Conservation (phyloP, 2,329 filamentous ascomycete genomes). For the Colletotrichum eleusines region DNA sequence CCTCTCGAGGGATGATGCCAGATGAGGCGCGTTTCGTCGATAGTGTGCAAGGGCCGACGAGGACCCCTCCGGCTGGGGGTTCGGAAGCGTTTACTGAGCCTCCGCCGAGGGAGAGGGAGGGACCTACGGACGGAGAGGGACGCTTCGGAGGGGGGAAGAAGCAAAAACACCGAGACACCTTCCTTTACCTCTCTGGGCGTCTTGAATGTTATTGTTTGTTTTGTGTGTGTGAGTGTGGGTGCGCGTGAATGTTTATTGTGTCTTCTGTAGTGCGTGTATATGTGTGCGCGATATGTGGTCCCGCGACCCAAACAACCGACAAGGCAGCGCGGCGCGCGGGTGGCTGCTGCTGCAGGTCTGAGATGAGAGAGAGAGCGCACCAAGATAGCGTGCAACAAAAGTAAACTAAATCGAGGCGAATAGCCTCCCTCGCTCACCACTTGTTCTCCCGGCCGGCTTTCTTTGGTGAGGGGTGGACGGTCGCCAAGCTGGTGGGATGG, state of each 20-base stretch:
- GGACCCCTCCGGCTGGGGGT: neutral
- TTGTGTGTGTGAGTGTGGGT: neutral
- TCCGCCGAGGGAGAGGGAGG: neutral
- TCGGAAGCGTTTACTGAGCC: too few species aligned
- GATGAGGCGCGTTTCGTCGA: constrained; percentile 32
- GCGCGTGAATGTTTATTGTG: neutral
- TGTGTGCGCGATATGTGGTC: too few species aligned
- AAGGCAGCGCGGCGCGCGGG: constrained; percentile 7
- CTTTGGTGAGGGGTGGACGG: neutral
- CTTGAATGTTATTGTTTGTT: constrained; percentile 3
- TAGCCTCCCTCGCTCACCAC: neutral
- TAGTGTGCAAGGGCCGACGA: constrained; percentile 27
- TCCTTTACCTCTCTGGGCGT: neutral
- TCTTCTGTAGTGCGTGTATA: neutral
- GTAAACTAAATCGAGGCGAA: neutral
- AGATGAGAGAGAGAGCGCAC: neutral
- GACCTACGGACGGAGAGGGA: too few species aligned
- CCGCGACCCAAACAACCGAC: too few species aligned
- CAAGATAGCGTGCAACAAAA: constrained; percentile 15
- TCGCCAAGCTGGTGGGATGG: neutral
- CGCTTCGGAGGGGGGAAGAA: neutral
- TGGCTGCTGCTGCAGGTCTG: constrained; percentile 10
- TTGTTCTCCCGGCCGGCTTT: neutral
- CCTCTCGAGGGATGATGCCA: constrained; percentile 26
- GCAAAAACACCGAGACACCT: neutral